Base-by-base conservation (phyloP, 768 basidiomycete genomes). In the Mycena rosella region DNA sequence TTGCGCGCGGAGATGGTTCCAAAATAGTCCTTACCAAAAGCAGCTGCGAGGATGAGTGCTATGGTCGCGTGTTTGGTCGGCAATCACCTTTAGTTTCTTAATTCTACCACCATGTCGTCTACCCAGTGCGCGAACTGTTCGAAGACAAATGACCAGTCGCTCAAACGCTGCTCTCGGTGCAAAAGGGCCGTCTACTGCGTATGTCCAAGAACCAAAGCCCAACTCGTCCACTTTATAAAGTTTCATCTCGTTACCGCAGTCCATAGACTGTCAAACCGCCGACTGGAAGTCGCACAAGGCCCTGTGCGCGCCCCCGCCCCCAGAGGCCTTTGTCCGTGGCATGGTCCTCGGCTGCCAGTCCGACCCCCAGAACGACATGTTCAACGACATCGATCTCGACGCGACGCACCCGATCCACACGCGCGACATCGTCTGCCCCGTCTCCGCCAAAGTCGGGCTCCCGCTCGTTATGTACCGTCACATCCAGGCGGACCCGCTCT, bases 381-480 rank as follows among this genome's bases (percentile, higher is more conserved):
- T 38, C 38, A 38, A 38, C 14, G 38, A 38, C 3, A 15, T 38
- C 38, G 38, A 38, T 59, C 9, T 70, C 40, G 60, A 57, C 2
- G 55, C 75, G 0, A 67, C 72, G 9, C 78, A 79, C 17, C 52
- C 68, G 1, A 79, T 79, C 70, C 71, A 78, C 42, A 57, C 64
- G 6, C 65, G 53, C 6, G 76, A 75, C 15, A 47, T 78, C 6
- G 38, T 65, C 10, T 75, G 76, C 24, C 76, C 77, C 0, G n/a
- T 79, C 9, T 76, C 74, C 15, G 63, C 67, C 17, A 65, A 74
- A 68, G 71, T 77, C 20, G 77, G 77, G 15, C 70, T 79, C 17
- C 76, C 78, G 0, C 72, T 79, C 57, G 24, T 77, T 15, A 66
- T 78, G 27, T 76, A 72, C 53, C 78, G 77, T 45, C 78, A 78